phyloP scores from a whole-genome alignment of 2,329 filamentous ascomycete species.

The Cladobotryum mycophilum region DNA sequence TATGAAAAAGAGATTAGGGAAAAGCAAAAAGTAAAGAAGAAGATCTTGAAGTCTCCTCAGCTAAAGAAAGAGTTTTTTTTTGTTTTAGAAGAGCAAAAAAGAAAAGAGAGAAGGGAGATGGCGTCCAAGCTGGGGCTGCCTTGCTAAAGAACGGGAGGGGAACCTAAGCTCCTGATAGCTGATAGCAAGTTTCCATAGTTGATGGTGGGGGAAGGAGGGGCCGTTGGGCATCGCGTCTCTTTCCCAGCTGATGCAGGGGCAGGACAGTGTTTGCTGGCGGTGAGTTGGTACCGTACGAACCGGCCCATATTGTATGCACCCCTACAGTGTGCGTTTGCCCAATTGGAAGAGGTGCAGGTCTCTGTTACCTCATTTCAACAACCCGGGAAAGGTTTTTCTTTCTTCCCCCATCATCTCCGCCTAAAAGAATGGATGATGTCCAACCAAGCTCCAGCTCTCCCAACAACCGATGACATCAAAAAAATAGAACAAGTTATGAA shows the following conservation, averaged over 20 bases:
- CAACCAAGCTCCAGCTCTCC: conserved; percentile 6
- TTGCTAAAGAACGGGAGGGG: conserved; percentile 12
- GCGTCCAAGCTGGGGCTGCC: conserved; percentile 1
- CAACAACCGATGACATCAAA: conserved; percentile 7
- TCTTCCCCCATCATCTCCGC: no score
- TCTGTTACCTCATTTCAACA: conserved; percentile 3
- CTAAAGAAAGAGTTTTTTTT: neutral
- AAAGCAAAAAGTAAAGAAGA: neutral
- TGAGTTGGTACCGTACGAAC: conserved; percentile 17
- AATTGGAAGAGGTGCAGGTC: conserved; percentile 4
- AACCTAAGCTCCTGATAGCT: conserved; percentile 26
- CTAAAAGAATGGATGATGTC: neutral
- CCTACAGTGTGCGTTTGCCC: neutral
- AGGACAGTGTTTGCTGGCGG: conserved; percentile 5
- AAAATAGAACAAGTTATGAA: neutral
- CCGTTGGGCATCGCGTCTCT: conserved; percentile 19
- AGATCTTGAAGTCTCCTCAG: neutral
- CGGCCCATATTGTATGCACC: no score
- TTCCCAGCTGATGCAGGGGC: conserved; percentile 21
- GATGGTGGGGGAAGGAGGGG: conserved; percentile 12
- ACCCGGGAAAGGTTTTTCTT: neutral
- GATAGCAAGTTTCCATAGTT: conserved; percentile 10
- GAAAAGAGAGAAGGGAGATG: no score
- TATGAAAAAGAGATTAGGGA: neutral
- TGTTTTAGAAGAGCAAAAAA: neutral